Evolutionary conservation across 768 basidiomycete species (phyloP).

Genomic region (Russula brevipes): DNA sequence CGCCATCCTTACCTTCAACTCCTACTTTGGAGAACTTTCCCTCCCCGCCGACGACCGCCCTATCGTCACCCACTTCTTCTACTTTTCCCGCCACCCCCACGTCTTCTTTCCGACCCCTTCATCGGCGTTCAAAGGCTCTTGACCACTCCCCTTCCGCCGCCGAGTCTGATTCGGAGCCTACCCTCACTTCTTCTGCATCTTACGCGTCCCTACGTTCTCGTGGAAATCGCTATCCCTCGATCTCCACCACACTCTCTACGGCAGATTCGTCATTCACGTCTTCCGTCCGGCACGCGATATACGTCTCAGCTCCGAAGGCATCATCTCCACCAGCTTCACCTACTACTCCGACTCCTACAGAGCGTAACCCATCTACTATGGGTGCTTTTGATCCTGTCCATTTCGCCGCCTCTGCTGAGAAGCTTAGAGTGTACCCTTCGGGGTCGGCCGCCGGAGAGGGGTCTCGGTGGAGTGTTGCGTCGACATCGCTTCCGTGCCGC

Average conservation of each 20-base stretch:
- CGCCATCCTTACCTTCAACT: slow-evolving; percentile 15
- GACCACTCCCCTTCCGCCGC: neutral
- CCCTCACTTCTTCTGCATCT: slow-evolving; percentile 24
- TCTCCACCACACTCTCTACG: slow-evolving; percentile 25
- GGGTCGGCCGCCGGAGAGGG: slow-evolving; percentile 12
- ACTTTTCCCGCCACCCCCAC: slow-evolving; percentile 20
- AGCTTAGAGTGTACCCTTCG: slow-evolving; percentile 22
- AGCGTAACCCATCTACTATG: neutral
- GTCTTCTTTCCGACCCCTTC: slow-evolving; percentile 21
- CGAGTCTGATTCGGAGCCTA: slow-evolving; percentile 18
- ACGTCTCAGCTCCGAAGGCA: slow-evolving; percentile 7
- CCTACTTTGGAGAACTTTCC: slow-evolving; percentile 18
- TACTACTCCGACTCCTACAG: slow-evolving; percentile 17
- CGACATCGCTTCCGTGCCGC: slow-evolving; percentile 16
- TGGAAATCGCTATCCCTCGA: slow-evolving; percentile 23
- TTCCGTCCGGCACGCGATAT: slow-evolving; percentile 20
- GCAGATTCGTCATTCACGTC: slow-evolving; percentile 9
- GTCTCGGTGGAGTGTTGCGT: slow-evolving; percentile 25
- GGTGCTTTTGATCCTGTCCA: neutral
- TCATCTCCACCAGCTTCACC: slow-evolving; percentile 17
- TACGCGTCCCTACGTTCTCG: slow-evolving; percentile 25
- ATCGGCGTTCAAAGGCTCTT: slow-evolving; percentile 21
- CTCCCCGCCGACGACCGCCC: slow-evolving; percentile 14
- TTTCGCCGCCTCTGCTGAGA: slow-evolving; percentile 3
- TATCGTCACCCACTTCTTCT: slow-evolving; percentile 22